phyloP scores from a whole-genome alignment of 2,329 filamentous ascomycete genomes.

The Coniochaeta sp. region DNA sequence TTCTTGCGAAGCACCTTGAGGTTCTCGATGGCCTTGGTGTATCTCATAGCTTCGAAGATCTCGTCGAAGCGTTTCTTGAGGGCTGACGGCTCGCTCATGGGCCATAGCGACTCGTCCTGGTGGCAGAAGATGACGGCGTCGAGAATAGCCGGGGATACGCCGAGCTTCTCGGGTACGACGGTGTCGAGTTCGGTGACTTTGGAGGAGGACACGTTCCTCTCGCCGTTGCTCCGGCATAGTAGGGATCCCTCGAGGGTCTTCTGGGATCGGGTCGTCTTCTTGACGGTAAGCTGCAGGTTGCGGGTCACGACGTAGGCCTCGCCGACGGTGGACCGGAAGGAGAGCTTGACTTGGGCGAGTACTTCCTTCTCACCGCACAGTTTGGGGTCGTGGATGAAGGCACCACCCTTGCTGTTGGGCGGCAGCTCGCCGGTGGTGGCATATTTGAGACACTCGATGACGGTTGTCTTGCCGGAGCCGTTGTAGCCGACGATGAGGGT shows the following conservation, averaged over 20 bases:
- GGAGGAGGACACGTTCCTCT: constrained; percentile 71
- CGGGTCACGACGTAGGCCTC: constrained; percentile 76
- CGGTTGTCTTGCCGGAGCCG: constrained; percentile 96
- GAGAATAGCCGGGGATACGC: constrained; percentile 82
- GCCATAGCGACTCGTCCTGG: constrained; percentile 96
- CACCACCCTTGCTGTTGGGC: constrained; percentile 81
- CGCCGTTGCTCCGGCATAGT: constrained; percentile 68
- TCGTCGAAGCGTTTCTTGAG: constrained; percentile 95
- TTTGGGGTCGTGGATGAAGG: constrained; percentile 97
- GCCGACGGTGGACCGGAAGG: constrained; percentile 73
- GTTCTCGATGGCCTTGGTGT: constrained; percentile 95
- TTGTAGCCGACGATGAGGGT: constrained; percentile 97
- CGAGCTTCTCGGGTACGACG: constrained; percentile 77
- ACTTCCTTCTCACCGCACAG: constrained; percentile 81
- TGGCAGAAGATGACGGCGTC: constrained; percentile 98
- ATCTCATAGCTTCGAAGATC: constrained; percentile 95
- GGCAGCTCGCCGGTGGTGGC: constrained; percentile 90
- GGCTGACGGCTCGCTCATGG: constrained; percentile 76
- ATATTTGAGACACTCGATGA: constrained; percentile 98
- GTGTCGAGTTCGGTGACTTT: constrained; percentile 75
- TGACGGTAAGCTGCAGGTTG: constrained; percentile 78
- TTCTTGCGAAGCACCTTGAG: constrained; percentile 82
- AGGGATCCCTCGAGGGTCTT: constrained; percentile 83
- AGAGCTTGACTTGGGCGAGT: constrained; percentile 82
- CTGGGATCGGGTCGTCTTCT: constrained; percentile 66